Evolutionary conservation across 306 rosid species (phyloP), one percentile per base, ranked within the genome.

Genomic region (Cicer bijugum): DNA sequence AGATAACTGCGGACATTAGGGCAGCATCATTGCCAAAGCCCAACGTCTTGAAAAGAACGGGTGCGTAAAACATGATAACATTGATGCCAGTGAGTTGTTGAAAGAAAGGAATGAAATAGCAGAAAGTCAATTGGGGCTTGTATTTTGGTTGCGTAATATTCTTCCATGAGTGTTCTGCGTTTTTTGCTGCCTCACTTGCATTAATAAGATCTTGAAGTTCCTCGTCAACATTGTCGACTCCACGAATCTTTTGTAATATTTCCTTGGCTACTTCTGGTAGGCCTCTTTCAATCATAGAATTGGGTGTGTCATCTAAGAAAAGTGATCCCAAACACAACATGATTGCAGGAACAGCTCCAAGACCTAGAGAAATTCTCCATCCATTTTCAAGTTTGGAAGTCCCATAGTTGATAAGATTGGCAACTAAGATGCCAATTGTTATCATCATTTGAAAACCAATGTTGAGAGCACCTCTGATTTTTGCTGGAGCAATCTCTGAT

Each of bases 401-500:
- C 1, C 17, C 5, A 4, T 64, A 67, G 71, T 80, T 80, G 19
- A 80, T 74, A 6, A 80, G 74, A 28, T 80, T 80, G 1, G 85
- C 85, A 16, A 16, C 10, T n/a, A 82, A 48, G 39, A 82, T 82
- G 1, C 82, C 85, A 11, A 82, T 72, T n/a, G 85, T 81, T 11
- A 81, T 81, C 78, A 75, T 71, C 81, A 81, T 63, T 50, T 81
- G 85, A 48, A 81, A 81, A 1, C 78, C 78, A 0, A 76, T 76
- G 37, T 76, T 81, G 33, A 81, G 85, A 45, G 81, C 81, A 12
- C 85, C 85, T 64, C 82, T 69, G 0, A 81, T 64, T 0, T 47
- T 39, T 48, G 82, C 8, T 1, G 82, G 81, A 38, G 85, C 85
- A 81, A 82, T 77, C 59, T 82, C 82, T 1, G 78, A 81, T 6